Evolutionary conservation across 805 yeast genomes (phyloP), one percentile per base, ranked within the genome.

Genomic region (Suhomyces sp.): DNA sequence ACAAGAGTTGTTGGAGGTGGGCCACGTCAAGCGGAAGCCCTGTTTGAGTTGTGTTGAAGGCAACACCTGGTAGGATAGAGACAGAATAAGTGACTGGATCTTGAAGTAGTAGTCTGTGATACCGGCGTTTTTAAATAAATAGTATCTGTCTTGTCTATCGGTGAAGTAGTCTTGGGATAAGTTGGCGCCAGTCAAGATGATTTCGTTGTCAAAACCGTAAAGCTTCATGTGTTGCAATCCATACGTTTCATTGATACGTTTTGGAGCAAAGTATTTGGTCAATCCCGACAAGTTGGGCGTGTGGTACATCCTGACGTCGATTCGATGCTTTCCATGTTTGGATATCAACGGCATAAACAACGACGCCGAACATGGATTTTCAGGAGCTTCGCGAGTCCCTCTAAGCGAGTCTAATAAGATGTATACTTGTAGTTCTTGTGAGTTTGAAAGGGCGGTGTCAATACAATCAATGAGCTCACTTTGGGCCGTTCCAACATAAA

Each of bases 181-280:
- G 64, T 94, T 94, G 2, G 99, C 99, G 6, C 98, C 99, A 15
- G 88, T 82, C 31, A 94, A 76, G 17, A 94, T 80, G 42, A 94
- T 83, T 64, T 92, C 97, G 62, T 90, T 84, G 67, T 94, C 99
- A 62, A 92, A 85, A 1, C 99, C 99, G 67, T 94, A 94, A 27
- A 94, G 79, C 67, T 94, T 94, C 98, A 94, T 94, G 66, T 94
- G 99, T 68, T 94, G 99, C 49, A 94, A 78, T 0, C 99, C 99
- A 72, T 80, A 82, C 3, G 96, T 92, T 71, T 94, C 99, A 68
- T 92, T 91, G 57, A 93, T 77, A 57, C 99, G 79, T 54, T 81
- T 86, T 0, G 99, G 99, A 2, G 90, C 77, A 44, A 88, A 46
- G 7, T 71, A 59, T 63, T 85, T 84, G 52, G 82, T 79, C 54